A percentile compares a stretch with the other conserved stretches of the same genome.
These are phyloP conservation scores for Aspergillus biplanus DNA, from an alignment of 495 filamentous ascomycete genomes.

Conservation along the genomic window DNA sequence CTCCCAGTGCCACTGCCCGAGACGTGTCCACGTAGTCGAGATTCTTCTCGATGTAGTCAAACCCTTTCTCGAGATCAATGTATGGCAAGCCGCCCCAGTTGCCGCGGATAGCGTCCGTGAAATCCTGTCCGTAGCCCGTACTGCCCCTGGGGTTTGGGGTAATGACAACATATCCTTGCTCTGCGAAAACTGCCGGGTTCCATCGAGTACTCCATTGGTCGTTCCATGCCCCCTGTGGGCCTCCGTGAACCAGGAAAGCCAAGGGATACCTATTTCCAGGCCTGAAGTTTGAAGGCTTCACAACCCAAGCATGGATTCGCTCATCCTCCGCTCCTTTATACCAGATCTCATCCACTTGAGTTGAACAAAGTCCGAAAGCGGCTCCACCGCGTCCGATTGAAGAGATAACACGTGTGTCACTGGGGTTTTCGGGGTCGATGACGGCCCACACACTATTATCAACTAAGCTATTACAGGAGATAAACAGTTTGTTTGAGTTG, in stretches of 20 bases:
- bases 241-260: constrained; percentile 84
- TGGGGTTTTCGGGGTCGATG: constrained; percentile 52
- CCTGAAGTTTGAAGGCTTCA: constrained; percentile 82
- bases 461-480: constrained; percentile 67
- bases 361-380: constrained; percentile 65
- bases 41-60: constrained; percentile 75
- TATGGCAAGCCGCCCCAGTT: constrained; percentile 84
- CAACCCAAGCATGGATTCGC: constrained; percentile 74
- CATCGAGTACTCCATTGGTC: constrained; percentile 86
- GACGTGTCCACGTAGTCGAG: constrained; percentile 74
- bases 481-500: constrained; percentile 57
- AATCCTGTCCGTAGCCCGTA: constrained; percentile 81
- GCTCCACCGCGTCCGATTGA: constrained; percentile 71
- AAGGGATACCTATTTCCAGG: constrained; percentile 76
- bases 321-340: constrained; percentile 64
- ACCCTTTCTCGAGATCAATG: constrained; percentile 76
- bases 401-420: constrained; percentile 53
- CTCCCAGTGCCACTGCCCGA: constrained; percentile 80
- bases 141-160: constrained; percentile 88
- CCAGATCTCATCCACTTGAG: constrained; percentile 73
- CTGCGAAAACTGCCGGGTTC: constrained; percentile 91
- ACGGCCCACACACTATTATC: constrained; percentile 72
- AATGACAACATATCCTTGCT: constrained; percentile 88
- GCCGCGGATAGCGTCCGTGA: constrained; percentile 74
- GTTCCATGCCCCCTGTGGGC: constrained; percentile 83